Base-by-base conservation (phyloP, 306 rosid genomes). In the Fragaria iinumae region DNA sequence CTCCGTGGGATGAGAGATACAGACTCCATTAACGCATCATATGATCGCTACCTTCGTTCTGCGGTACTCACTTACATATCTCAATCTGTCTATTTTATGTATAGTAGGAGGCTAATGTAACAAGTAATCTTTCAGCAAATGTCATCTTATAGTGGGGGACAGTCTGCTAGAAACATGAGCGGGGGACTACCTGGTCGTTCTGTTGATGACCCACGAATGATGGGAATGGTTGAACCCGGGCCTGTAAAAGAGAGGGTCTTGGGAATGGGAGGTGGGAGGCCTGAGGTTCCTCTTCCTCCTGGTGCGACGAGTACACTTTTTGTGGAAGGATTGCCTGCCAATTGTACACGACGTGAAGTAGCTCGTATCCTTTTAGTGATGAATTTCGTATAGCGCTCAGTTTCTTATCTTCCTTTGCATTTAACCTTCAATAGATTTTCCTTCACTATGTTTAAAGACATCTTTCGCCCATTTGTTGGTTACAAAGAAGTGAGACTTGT, bases 401-500 rank as follows among this genome's bases (percentile, higher is more conserved):
- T 17, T 73, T 45, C 50, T 67, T 66, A 49, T 74, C 41, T 17
- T 77, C 71, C 39, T 8, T 72, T 70, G 71, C 23, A 39, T 52
- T 81, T 80, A 53, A 72, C 77, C 72, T 14, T 18, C 12, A 67
- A 21, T 70, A 73, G 84, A 83, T 29, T 84, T 72, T n/a, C 73
- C 89, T 89, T 90, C 77, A 89, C 91, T 79, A 59, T 23, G 41
- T 74, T 47, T 52, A 32, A 75, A 94, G 98, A 94, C 84, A 94
- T 94, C 53, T 94, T 94, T 80, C 96, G 98, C 80, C 98, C 98
- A 67, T 94, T 94, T 79, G 98, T 94, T 79, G 98, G 98, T 77
- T 94, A 94, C 91, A 94, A 88, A 87, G 98, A 94, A 90, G 98
- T 94, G 82, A 92, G 98, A 84, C 97, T 94, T 32, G 98, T 94